Percentiles rank a stretch among this genome's conserved stretches.
Evolutionary conservation across 345 rosid species (phyloP).

Genomic region (Hevea brasiliensis): DNA sequence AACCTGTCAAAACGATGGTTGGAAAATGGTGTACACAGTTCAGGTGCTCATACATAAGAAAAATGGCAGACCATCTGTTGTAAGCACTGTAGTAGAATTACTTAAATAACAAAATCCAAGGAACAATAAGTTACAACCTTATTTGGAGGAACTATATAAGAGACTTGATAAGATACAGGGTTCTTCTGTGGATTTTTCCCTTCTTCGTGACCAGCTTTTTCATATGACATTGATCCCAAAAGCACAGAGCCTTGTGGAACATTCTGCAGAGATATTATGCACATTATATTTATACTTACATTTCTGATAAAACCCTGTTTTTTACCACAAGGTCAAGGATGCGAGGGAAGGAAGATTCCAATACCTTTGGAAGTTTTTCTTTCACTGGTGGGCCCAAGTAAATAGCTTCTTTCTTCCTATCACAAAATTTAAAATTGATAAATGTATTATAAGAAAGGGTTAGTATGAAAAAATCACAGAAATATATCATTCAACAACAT

Average conservation of each 20-base stretch:
- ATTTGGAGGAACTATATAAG: slow-evolving; percentile 79
- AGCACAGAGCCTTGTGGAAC: slow-evolving; percentile 79
- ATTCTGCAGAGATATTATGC: slow-evolving; percentile 49
- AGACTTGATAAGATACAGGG: slow-evolving; percentile 63
- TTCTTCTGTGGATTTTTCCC: slow-evolving; percentile 60
- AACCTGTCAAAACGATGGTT: slow-evolving; percentile 41
- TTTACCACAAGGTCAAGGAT: not conserved
- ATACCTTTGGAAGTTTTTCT: slow-evolving; percentile 86
- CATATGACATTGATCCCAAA: slow-evolving; percentile 76
- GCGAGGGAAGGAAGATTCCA: not conserved
- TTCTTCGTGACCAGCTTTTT: slow-evolving; percentile 50
- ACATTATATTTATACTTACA: not conserved
- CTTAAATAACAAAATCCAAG: not conserved
- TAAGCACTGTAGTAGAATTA: not conserved
- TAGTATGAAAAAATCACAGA: slow-evolving; percentile 10
- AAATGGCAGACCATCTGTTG: slow-evolving; percentile 1
- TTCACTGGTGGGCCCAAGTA: slow-evolving; percentile 77
- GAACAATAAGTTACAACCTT: slow-evolving; percentile 51
- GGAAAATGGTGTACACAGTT: not conserved
- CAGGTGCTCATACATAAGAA: not conserved
- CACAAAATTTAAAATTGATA: slow-evolving; percentile 27
- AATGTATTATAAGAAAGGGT: slow-evolving; percentile 7
- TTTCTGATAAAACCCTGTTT: not conserved
- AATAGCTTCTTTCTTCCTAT: slow-evolving; percentile 81
- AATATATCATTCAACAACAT: slow-evolving; percentile 30